Base-by-base conservation (phyloP, 352 stramenopile species). In the Phytophthora podocarpi region DNA sequence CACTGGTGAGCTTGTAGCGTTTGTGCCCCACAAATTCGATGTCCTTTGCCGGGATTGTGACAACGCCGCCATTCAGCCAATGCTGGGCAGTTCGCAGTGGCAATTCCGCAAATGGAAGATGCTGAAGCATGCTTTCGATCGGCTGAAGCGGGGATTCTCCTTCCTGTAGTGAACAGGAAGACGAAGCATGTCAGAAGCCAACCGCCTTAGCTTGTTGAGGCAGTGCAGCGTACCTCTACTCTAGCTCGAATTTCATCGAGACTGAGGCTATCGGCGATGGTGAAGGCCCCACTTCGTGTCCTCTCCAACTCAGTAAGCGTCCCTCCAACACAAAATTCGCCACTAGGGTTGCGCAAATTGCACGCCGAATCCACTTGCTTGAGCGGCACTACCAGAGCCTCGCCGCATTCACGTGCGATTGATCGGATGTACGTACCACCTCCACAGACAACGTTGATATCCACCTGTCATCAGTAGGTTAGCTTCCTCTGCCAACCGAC, bases 381-480 rank as follows among this genome's bases (percentile, higher is more conserved):
- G 1, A 32, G 39, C 15, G 82, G 81, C 3, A 87, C 53, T 31
- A 78, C 9, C 6, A 95, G 54, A 15, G 69, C 72, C 50, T 96
- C 85, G 7, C 87, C 87, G 32, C 84, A 93, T 58, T 96, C 87
- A 5, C 87, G 80, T 1, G 87, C 87, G 51, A 96, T 96, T 4
- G 85, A 95, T 15, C 87, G 84, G 54, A 96, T 93, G 64, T 96
- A 96, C 13, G 87, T 96, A 15, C 87, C 87, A 28, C 72, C 75
- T 34, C 76, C 85, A 52, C 87, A 96, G 3, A 64, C 70, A 27
- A 95, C 85, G 15, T 67, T 56, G 27, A 96, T 80, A 3, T 46
- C 50, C 48, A 66, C 53, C 66, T 80, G 5, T 35, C 16, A 52
- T 3, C 40, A 56, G 21, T 37, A 35, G 5, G 18, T 69, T 45